A percentile compares a stretch with the other conserved stretches of the same genome.
These are phyloP conservation scores for Termitomyces sp. DNA, from an alignment of 768 basidiomycete species.

Conservation along the genomic window DNA sequence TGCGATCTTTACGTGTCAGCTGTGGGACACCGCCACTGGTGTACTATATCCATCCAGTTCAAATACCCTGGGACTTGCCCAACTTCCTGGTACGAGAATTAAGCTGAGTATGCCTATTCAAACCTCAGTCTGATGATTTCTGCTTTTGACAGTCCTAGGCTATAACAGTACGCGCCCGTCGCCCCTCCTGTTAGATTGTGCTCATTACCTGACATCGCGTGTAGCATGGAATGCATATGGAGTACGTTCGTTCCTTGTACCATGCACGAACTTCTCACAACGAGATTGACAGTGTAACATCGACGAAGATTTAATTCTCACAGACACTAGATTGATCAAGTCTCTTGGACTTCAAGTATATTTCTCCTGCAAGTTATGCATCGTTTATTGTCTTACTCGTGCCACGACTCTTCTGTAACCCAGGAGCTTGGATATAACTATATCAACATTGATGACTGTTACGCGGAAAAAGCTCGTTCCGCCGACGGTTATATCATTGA, in stretches of 20 bases:
- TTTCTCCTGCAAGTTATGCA: background rate
- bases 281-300: slow-evolving; percentile 50
- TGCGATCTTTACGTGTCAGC: slow-evolving; percentile 18
- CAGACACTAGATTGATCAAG: slow-evolving; percentile 50
- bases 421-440: slow-evolving; percentile 58
- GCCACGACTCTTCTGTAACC: background rate
- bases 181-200: background rate
- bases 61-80: slow-evolving; percentile 32
- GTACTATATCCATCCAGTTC: slow-evolving; percentile 10
- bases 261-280: background rate
- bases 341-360: slow-evolving; percentile 52
- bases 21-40: slow-evolving; percentile 17
- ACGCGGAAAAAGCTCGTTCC: slow-evolving; percentile 52
- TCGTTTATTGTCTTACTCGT: background rate
- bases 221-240: slow-evolving; percentile 71
- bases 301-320: slow-evolving; percentile 46
- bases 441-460: slow-evolving; percentile 67
- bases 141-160: slow-evolving; percentile 45
- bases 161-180: slow-evolving; percentile 56
- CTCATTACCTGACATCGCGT: background rate
- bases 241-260: slow-evolving; percentile 26
- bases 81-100: slow-evolving; percentile 29
- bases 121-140: background rate
- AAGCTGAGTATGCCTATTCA: background rate
- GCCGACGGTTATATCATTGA: slow-evolving; percentile 49